Conservation (phyloP, 1,284 basidiomycete genomes). For the Melampsora americana region DNA sequence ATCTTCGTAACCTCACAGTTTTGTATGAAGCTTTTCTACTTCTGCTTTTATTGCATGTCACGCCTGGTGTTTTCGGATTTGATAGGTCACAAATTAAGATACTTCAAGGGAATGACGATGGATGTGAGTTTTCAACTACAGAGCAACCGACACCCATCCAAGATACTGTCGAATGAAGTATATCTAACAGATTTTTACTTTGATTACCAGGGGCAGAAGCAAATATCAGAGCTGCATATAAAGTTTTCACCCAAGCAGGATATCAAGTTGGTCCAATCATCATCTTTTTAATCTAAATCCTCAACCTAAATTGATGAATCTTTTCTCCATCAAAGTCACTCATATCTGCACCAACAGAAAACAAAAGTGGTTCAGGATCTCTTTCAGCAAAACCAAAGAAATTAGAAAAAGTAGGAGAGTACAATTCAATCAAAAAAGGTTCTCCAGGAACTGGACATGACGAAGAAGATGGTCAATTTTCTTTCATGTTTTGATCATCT, state of each 20-base stretch:
- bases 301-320: not conserved
- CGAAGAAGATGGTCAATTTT: slow-evolving; percentile 11
- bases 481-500: not conserved
- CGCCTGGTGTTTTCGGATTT: not conserved
- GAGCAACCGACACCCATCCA: too few species aligned
- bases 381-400: not conserved
- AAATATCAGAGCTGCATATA: slow-evolving; percentile 30
- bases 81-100: slow-evolving; percentile 31
- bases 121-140: slow-evolving; percentile 16
- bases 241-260: slow-evolving; percentile 28
- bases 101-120: slow-evolving; percentile 43
- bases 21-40: not conserved
- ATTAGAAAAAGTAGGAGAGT: slow-evolving; percentile 14
- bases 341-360: slow-evolving; percentile 26
- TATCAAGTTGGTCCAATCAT: slow-evolving; percentile 20
- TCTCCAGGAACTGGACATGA: slow-evolving; percentile 26
- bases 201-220: slow-evolving; percentile 16
- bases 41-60: not conserved
- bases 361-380: slow-evolving; percentile 41
- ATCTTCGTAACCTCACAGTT: not conserved
- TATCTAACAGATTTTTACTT: too few species aligned
- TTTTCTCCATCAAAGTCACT: slow-evolving; percentile 13
- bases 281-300: not conserved
- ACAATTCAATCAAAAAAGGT: slow-evolving; percentile 12
- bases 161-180: too few species aligned